Conservation (phyloP, 2,329 filamentous ascomycete genomes). For the Cercospora sp. region DNA sequence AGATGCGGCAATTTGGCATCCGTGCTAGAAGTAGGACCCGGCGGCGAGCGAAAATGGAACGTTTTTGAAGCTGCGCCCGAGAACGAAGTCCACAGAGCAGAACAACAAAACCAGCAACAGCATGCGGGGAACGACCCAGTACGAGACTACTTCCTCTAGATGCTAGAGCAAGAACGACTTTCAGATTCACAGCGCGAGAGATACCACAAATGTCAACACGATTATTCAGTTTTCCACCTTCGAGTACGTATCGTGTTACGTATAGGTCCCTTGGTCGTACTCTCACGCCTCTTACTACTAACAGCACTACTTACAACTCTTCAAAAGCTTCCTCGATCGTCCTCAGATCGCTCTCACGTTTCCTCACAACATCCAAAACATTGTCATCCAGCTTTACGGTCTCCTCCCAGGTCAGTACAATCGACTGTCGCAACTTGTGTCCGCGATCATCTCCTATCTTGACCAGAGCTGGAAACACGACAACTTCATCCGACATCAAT, state of each 20-base stretch:
- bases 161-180: conserved; percentile 36
- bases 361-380: conserved; percentile 18
- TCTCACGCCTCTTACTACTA: background rate
- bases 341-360: conserved; percentile 6
- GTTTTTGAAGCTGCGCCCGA: conserved; percentile 96
- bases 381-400: conserved; percentile 11
- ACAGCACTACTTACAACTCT: background rate
- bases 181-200: background rate
- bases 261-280: background rate
- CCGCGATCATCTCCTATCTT: conserved; percentile 23
- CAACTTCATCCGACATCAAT: conserved; percentile 20
- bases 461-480: conserved; percentile 25
- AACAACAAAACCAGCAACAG: conserved; percentile 61
- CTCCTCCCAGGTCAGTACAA: conserved; percentile 19
- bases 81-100: conserved; percentile 81
- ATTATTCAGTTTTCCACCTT: conserved; percentile 6
- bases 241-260: conserved; percentile 6
- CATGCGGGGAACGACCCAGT: conserved; percentile 71
- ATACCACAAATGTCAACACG: conserved; percentile 11
- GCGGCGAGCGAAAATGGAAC: conserved; percentile 92
- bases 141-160: conserved; percentile 65
- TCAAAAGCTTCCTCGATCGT: conserved; percentile 3
- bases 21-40: conserved; percentile 92
- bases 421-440: conserved; percentile 18
- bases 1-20: conserved; percentile 93